Conservation (phyloP, 352 stramenopile species). For the Salisapilia sapeloensis region DNA sequence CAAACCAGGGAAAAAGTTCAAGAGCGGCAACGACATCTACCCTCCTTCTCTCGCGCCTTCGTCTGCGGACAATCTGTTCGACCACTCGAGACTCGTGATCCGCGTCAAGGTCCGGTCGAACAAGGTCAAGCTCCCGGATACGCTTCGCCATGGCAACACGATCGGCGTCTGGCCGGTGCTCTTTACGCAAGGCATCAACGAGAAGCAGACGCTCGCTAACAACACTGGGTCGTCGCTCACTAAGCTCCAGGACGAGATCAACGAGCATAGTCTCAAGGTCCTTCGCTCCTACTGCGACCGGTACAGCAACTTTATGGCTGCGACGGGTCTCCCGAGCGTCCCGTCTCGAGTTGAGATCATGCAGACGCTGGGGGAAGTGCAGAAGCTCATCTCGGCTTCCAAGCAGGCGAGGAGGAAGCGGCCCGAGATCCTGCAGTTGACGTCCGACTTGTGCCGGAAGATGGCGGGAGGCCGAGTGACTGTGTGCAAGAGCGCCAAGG, state of each 20-base stretch:
- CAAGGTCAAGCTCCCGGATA: constrained; percentile 49
- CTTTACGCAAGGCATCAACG: constrained; percentile 86
- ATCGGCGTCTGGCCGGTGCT: constrained; percentile 60
- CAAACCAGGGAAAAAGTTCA: constrained; percentile 12
- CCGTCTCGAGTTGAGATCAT: constrained; percentile 34
- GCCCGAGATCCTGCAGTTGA: constrained; percentile 72
- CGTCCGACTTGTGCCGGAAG: constrained; percentile 55
- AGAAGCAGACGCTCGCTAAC: constrained; percentile 86
- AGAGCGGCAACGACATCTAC: constrained; percentile 5
- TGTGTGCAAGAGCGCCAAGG: constrained; percentile 96
- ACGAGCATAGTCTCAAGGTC: constrained; percentile 49
- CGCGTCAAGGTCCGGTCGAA: constrained; percentile 60
- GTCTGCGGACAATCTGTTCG: constrained; percentile 35
- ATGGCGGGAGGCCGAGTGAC: constrained; percentile 84
- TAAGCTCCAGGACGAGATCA: constrained; percentile 66
- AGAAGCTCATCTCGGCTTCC: constrained; percentile 52
- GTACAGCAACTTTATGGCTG: constrained; percentile 53
- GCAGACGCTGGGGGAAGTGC: constrained; percentile 30
- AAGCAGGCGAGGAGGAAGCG: constrained; percentile 67
- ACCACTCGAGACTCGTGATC: constrained; percentile 60
- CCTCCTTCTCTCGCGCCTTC: constrained; percentile 19
- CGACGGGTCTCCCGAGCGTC: constrained; percentile 13
- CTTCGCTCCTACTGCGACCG: constrained; percentile 54
- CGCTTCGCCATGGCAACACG: constrained; percentile 28
- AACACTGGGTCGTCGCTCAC: constrained; percentile 69